Evolutionary conservation across 2,329 filamentous ascomycete species (phyloP).

Genomic region (Colletotrichum spaethianum): DNA sequence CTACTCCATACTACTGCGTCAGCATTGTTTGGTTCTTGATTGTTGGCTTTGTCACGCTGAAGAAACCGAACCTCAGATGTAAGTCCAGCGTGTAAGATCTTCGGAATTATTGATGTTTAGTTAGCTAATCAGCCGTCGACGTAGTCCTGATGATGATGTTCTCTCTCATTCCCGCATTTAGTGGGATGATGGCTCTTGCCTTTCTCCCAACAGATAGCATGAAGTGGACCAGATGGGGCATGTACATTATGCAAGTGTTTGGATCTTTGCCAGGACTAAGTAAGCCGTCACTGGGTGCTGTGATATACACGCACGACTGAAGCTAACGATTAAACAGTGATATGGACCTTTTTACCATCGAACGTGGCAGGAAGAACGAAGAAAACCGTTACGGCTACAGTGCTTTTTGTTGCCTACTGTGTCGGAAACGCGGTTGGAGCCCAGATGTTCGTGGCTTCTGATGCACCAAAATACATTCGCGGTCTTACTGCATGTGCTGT

Average conservation of each 20-base stretch:
- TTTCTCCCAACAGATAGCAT: constrained; percentile 46
- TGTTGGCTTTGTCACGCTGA: constrained; percentile 45
- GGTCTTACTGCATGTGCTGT: constrained; percentile 46
- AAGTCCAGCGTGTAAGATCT: constrained; percentile 16
- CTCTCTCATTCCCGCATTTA: constrained; percentile 49
- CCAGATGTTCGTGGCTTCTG: constrained; percentile 33
- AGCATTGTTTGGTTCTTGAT: constrained; percentile 49
- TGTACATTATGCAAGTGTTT: constrained; percentile 49
- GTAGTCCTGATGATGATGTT: constrained; percentile 48
- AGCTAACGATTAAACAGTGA: constrained; percentile 43
- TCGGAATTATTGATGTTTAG: no score
- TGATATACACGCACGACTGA: not conserved
- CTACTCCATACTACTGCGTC: constrained; percentile 48
- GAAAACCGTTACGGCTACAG: constrained; percentile 46
- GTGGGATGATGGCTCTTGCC: constrained; percentile 49
- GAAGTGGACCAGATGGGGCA: constrained; percentile 51
- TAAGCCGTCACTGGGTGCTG: constrained; percentile 25
- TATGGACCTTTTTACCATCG: constrained; percentile 53
- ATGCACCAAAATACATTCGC: constrained; percentile 42
- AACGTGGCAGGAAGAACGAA: constrained; percentile 58
- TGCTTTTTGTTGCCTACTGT: constrained; percentile 45
- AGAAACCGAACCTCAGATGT: constrained; percentile 49
- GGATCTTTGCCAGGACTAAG: constrained; percentile 47
- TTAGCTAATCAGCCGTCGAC: no score
- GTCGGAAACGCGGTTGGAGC: constrained; percentile 45